Base-by-base conservation (phyloP, 2,329 filamentous ascomycete species). In the Colletotrichum endophyticum region DNA sequence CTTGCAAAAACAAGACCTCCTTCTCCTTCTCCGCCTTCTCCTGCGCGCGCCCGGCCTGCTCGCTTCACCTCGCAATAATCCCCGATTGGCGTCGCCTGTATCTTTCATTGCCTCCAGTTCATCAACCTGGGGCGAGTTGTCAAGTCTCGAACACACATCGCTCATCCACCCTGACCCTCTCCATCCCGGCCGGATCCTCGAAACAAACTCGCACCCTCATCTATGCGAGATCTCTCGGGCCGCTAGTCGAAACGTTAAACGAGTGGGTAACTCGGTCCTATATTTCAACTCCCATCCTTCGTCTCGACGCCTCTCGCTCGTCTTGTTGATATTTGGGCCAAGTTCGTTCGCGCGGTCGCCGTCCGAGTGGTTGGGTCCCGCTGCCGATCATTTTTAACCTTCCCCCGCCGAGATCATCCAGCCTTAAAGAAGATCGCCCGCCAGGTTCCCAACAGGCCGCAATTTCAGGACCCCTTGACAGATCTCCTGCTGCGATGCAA, bases 401-500 rank as follows among this genome's bases (percentile, higher is more conserved):
- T 30, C 25, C 61, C 53, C 71, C 69, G 32, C 59, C 72, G 22
- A 73, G 57, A 39, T 64, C 63, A 64, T 36, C 70, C 22, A 69
- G 63, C 66, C 66, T 76, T 74, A 76, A 76, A 73, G 64, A 74
- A 74, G 74, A 76, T 76, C 74, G 49, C 49, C 74, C 34, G 66
- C 66, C 66, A 64, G 64, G 64, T 74, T 74, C 70, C 16, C 56
- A 63, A 63, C 44, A 22, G 44, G 73, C 34, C 30, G 32, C 70
- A 53, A 70, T 62, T 76, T 34, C 36, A 70, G 57, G 63, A 57
- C 66, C 44, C 44, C 44, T 49, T 68, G 72, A 57, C 44, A 70
- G 75, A 77, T 64, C 66, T 64, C 62, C n/a, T 61, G 61, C 56
- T 77, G 75, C 75, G 67, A 75, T 77, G 75, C 75, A 75, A 75